These are phyloP conservation scores for Phlebiopsis flavidoalba DNA, from an alignment of 768 basidiomycete genomes.

Conservation along the genomic window DNA sequence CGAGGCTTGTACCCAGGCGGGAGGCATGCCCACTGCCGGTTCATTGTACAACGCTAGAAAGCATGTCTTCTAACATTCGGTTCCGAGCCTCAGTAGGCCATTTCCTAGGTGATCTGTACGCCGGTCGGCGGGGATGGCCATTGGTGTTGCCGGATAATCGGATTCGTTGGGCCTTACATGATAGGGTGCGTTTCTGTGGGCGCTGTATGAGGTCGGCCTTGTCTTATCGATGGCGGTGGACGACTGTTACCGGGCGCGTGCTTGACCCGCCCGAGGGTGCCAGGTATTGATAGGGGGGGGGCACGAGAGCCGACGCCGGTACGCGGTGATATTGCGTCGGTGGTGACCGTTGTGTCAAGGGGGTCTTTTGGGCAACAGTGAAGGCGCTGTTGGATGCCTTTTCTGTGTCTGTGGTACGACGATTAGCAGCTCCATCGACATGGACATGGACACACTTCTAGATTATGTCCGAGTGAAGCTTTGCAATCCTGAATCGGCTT, in stretches of 20 bases:
- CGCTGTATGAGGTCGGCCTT: slow-evolving; percentile 23
- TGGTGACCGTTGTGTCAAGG: slow-evolving; percentile 4
- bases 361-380: neutral
- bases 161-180: slow-evolving; percentile 39
- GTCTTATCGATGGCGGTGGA: slow-evolving; percentile 16
- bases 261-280: slow-evolving; percentile 1
- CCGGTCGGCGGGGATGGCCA: slow-evolving; percentile 41
- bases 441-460: neutral
- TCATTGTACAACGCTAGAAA: slow-evolving; percentile 16
- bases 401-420: slow-evolving; percentile 1
- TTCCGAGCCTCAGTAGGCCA: slow-evolving; percentile 7
- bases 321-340: slow-evolving; percentile 7
- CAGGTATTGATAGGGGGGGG: too few relatives aligned
- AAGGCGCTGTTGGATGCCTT: slow-evolving; percentile 2
- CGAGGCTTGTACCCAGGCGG: neutral
- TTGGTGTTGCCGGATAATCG: slow-evolving; percentile 23
- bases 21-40: slow-evolving; percentile 7
- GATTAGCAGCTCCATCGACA: neutral
- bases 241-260: neutral
- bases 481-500: neutral
- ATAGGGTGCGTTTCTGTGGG: slow-evolving; percentile 36
- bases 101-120: slow-evolving; percentile 31
- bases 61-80: slow-evolving; percentile 14
- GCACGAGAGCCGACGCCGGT: neutral
- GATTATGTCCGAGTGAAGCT: slow-evolving; percentile 11